Conservation (phyloP, 352 stramenopile species). For the Saprolegnia parasitica region DNA sequence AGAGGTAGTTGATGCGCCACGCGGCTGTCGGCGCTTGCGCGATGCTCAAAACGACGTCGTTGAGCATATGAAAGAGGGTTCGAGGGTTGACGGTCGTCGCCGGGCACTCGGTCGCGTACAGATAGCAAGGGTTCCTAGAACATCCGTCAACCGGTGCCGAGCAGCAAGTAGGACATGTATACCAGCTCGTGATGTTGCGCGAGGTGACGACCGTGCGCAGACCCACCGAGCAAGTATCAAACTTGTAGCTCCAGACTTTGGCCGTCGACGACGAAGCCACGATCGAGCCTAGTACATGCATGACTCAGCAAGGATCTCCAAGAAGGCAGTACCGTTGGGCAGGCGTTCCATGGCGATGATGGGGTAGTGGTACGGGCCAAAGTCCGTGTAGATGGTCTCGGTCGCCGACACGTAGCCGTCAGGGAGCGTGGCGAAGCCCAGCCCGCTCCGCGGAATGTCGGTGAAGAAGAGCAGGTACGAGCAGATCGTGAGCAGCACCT, state of each 20-base stretch:
- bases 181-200: not conserved
- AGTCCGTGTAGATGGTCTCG: not conserved
- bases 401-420: not conserved
- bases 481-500: not conserved
- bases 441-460: conserved; percentile 14
- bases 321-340: not conserved
- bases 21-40: not conserved
- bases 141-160: not conserved
- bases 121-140: not conserved
- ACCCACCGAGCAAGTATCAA: conserved; percentile 10
- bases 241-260: conserved; percentile 16
- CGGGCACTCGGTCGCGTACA: not conserved
- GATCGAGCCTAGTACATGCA: not conserved
- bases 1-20: conserved; percentile 8
- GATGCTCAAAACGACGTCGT: not conserved
- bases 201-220: conserved; percentile 3
- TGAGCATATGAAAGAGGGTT: not conserved
- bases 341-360: not conserved
- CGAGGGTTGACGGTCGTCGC: not conserved
- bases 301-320: too few relatives aligned
- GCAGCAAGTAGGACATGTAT: not conserved
- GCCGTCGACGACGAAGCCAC: not conserved
- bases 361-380: conserved; percentile 16
- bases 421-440: not conserved
- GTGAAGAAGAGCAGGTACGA: conserved; percentile 23